phyloP scores from a whole-genome alignment of 2,329 filamentous ascomycete species.

The Talaromyces sp. region DNA sequence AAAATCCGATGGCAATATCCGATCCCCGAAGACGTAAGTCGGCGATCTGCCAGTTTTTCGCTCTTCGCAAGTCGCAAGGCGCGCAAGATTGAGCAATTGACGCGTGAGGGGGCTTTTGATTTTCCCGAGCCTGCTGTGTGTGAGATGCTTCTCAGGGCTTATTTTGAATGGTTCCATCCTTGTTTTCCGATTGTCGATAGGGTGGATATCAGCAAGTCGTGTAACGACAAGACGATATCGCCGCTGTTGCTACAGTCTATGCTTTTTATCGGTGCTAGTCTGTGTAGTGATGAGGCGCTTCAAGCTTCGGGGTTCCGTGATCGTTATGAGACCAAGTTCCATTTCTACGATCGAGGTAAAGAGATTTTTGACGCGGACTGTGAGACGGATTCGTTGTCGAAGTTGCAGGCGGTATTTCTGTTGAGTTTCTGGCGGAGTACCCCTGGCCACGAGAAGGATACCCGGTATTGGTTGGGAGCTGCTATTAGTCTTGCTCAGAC shows the following conservation, averaged over 20 bases:
- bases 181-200: conserved; percentile 55
- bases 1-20: conserved; percentile 38
- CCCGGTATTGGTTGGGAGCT: conserved; percentile 50
- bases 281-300: conserved; percentile 50
- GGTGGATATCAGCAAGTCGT: conserved; percentile 39
- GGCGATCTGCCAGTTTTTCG: conserved; percentile 16
- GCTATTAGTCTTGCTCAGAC: conserved; percentile 54
- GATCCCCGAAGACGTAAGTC: conserved; percentile 24
- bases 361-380: conserved; percentile 54
- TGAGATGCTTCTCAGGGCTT: conserved; percentile 47
- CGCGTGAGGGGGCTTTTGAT: conserved; percentile 42
- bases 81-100: conserved; percentile 36
- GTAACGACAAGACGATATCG: conserved; percentile 44
- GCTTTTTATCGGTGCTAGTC: conserved; percentile 54
- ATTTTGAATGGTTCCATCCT: conserved; percentile 57
- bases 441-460: conserved; percentile 48
- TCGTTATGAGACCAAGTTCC: conserved; percentile 49
- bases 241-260: conserved; percentile 52
- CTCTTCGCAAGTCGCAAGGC: conserved; percentile 23
- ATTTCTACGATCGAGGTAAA: conserved; percentile 51
- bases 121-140: conserved; percentile 46
- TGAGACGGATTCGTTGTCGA: conserved; percentile 50
- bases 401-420: conserved; percentile 53
- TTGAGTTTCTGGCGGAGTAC: conserved; percentile 56
- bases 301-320: conserved; percentile 46